Evolutionary conservation across 257 asterid genomes (phyloP), one percentile per base, ranked within the genome.

Genomic region (Plantago ovata): DNA sequence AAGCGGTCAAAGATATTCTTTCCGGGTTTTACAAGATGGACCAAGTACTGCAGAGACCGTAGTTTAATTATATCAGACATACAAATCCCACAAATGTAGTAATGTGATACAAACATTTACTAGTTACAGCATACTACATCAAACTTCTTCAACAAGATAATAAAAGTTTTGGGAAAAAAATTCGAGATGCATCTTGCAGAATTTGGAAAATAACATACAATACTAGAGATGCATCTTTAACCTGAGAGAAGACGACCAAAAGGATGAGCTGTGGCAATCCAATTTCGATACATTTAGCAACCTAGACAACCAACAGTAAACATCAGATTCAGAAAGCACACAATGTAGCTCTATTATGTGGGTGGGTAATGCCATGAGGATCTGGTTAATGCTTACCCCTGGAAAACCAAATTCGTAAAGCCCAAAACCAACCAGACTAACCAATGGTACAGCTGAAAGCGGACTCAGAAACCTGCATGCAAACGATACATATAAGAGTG

Each of bases 191-290:
- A 56, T 53, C 12, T 59, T 44, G n/a, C 56, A 23, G 14, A 50
- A 6, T 12, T n/a, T 50, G 56, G 38, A 50, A 18, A 50, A 22
- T 16, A 22, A 23, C 13, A 13, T 50, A 13, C 56, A 46, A 46
- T 20, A 50, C 20, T 42, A 60, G 42, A 53, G 24, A 12, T 45
- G 13, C 52, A 56, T 53, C 12, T 59, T 44, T 55, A 77, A 90
- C 98, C 87, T 87, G 96, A 64, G 91, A 72, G 57, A 80, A 69
- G 56, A 87, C 10, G 59, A 90, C 77, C 79, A 90, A 58, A 65
- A 90, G 77, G 61, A 90, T 53, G 50, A 90, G 94, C 84, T 79
- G 77, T 6, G 98, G 98, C 85, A 90, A 58, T 62, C 98, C 96
- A 52, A 87, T 78, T 73, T 90, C 98, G 40, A 90, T 72, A 60